These are phyloP conservation scores for Cystofilobasidium bisporidii DNA, from an alignment of 768 basidiomycete species.

Conservation along the genomic window DNA sequence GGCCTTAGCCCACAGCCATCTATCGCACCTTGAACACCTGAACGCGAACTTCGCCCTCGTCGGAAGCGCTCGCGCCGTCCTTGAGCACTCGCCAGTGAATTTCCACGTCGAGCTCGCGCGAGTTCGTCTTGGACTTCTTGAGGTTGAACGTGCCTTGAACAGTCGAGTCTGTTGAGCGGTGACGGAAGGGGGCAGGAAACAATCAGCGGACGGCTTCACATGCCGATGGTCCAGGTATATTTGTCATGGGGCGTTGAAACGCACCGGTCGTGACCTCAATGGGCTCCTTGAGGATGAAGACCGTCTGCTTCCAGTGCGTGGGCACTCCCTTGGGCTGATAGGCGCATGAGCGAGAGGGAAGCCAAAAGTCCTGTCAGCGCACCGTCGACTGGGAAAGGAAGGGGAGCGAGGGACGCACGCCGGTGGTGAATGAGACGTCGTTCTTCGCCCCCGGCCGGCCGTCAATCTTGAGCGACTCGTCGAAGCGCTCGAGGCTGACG, in stretches of 20 bases:
- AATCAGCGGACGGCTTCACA: too few species aligned
- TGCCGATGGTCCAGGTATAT: too few species aligned
- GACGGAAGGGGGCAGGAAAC: too few species aligned
- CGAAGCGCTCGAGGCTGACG: constrained; percentile 45
- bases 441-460: constrained; percentile 35
- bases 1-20: neutral
- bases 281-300: constrained; percentile 74
- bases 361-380: neutral
- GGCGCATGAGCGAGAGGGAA: neutral
- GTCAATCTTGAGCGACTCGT: constrained; percentile 31
- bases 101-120: constrained; percentile 81
- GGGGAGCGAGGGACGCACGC: constrained; percentile 35
- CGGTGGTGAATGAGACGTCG: constrained; percentile 59
- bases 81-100: constrained; percentile 56
- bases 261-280: constrained; percentile 64
- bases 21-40: constrained; percentile 73
- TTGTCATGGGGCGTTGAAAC: too few species aligned
- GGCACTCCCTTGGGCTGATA: constrained; percentile 63
- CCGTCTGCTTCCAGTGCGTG: constrained; percentile 95
- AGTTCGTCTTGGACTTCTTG: constrained; percentile 65
- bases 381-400: too few species aligned
- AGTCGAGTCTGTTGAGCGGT: constrained; percentile 61
- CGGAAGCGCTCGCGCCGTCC: constrained; percentile 35
- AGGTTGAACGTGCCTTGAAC: constrained; percentile 75
- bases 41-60: constrained; percentile 44